Base-by-base conservation (phyloP, 371 early-diverging fungal genomes). In the Rhizomucor miehei region DNA sequence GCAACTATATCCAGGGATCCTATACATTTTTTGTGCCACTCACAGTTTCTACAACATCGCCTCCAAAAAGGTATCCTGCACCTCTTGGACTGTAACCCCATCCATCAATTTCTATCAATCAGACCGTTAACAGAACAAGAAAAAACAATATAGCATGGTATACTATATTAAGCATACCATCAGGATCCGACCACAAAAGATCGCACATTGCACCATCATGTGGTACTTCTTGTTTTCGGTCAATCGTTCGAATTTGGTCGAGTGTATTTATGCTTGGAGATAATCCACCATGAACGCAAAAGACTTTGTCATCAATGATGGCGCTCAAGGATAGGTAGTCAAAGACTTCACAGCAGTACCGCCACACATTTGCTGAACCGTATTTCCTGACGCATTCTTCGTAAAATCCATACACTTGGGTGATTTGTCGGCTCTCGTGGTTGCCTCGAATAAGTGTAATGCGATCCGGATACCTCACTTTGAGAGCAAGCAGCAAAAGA, bases 171-270 rank as follows among this genome's bases (percentile, higher is more conserved):
- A n/a, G 14, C 54, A 63, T 71, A 81, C 89, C 88, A 60, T 99
- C 99, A 13, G 99, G 99, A 78, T 99, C 99, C 19, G 96, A 95
- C 99, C 99, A 99, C 34, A 99, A 77, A 53, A 99, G 68, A 65
- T 99, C 99, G 63, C 98, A 97, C 97, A 98, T 97, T 12, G 94
- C 91, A 35, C 99, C 99, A 61, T 96, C 95, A 67, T 99, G 98
- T 34, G 99, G 99, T 5, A 99, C 94, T 75, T 99, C 99, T 67
- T 95, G 93, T 71, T 94, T 95, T 59, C 99, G 79, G 66, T 99
- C 97, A 57, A 99, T 95, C n/a, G 84, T 87, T 24, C 97, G 84
- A 29, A 99, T 94, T 78, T 98, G 96, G 63, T 99, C 99, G 14
- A 99, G 69, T 3, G 95, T 92, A 54, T 85, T 88, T 52, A 99